These are phyloP conservation scores for Chionographis japonica DNA, from an alignment of 106 monocot genomes.

Conservation along the genomic window DNA sequence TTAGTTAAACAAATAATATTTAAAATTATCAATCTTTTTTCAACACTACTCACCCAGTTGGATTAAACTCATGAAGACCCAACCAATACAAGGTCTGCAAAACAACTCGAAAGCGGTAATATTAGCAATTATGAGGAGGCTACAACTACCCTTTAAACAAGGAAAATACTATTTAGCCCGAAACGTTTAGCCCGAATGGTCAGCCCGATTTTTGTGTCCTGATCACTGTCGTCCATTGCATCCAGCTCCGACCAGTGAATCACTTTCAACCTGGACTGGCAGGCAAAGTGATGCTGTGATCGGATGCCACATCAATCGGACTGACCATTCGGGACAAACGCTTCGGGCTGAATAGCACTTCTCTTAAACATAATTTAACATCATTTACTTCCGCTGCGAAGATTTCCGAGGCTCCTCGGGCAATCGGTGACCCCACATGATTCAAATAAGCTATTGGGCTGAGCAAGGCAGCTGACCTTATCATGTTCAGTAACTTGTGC, in stretches of 20 bases:
- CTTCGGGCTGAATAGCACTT: too few relatives aligned
- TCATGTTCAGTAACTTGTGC: conserved; percentile 7
- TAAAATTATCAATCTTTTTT: too few relatives aligned
- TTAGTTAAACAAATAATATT: too few relatives aligned
- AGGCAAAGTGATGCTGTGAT: too few relatives aligned
- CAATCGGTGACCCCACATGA: conserved; percentile 18
- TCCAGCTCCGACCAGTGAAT: too few relatives aligned
- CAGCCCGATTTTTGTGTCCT: too few relatives aligned
- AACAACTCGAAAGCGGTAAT: not conserved
- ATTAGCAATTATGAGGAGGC: not conserved
- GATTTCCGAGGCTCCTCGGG: conserved; percentile 1
- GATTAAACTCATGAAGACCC: conserved; percentile 18
- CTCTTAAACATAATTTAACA: not conserved
- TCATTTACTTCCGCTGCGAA: conserved; percentile 25
- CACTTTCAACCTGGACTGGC: too few relatives aligned
- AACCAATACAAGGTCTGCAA: conserved; percentile 19
- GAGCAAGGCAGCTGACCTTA: conserved; percentile 33
- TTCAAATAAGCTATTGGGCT: conserved; percentile 41
- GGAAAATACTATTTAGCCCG: too few relatives aligned
- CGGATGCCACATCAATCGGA: too few relatives aligned
- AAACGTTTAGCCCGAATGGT: too few relatives aligned
- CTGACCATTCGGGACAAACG: too few relatives aligned
- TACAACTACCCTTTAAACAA: not conserved
- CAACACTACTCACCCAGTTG: conserved; percentile 6
- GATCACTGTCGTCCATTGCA: too few relatives aligned